phyloP scores from a whole-genome alignment of 495 filamentous ascomycete species.

The Mytilinidion resinicola region DNA sequence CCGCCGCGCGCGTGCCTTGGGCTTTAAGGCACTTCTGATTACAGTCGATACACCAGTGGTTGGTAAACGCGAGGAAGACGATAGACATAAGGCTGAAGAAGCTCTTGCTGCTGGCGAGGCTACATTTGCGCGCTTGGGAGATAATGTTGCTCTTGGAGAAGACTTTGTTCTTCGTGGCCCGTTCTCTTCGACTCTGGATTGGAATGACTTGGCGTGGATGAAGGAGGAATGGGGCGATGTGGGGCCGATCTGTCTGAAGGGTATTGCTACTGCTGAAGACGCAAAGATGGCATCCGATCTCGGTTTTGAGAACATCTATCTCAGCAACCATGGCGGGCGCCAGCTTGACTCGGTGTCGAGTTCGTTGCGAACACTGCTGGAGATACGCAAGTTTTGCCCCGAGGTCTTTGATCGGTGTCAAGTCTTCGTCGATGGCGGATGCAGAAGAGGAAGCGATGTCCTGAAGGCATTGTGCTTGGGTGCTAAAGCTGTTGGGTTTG shows the following conservation, averaged over 20 bases:
- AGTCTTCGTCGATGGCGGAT: constrained; percentile 18
- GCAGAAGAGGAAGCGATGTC: constrained; percentile 16
- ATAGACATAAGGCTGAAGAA: constrained; percentile 28
- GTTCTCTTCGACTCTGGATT: constrained; percentile 14
- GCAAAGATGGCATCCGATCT: constrained; percentile 16
- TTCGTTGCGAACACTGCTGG: constrained; percentile 15
- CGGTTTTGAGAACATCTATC: constrained; percentile 13
- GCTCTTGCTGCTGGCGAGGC: constrained; percentile 17
- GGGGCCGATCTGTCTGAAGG: constrained; percentile 20
- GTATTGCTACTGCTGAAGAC: constrained; percentile 20
- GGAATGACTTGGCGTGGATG: constrained; percentile 22
- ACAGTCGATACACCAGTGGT: constrained; percentile 37
- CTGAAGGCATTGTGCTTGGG: constrained; percentile 22
- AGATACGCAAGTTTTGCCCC: constrained; percentile 20
- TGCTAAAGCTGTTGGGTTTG: constrained; percentile 19
- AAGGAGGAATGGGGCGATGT: constrained; percentile 15
- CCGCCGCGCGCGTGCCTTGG: constrained; percentile 7
- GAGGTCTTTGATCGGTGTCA: constrained; percentile 18
- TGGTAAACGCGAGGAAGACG: constrained; percentile 35
- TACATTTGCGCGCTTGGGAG: constrained; percentile 4
- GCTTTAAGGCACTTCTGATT: constrained; percentile 34
- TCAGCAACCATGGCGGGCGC: constrained; percentile 22
- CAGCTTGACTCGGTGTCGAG: constrained; percentile 19
- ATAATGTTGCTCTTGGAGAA: constrained; percentile 4
- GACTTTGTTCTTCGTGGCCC: constrained; percentile 2